These are phyloP conservation scores for Exophiala sideris DNA, from an alignment of 2,329 filamentous ascomycete species.

Conservation along the genomic window DNA sequence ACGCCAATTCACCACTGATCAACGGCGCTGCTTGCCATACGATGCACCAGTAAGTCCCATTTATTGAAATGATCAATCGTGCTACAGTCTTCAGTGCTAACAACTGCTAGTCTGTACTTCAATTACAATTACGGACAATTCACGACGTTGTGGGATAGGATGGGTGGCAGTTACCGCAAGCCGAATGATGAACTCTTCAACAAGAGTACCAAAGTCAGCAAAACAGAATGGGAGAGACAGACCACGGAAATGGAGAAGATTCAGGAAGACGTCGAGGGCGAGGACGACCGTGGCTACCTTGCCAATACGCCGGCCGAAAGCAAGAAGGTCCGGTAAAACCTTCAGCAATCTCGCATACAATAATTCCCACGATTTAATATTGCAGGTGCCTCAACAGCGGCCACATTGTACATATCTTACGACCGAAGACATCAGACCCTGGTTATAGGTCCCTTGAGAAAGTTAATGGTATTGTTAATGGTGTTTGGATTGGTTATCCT, in stretches of 20 bases:
- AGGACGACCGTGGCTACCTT: conserved; percentile 46
- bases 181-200: conserved; percentile 83
- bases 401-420: no score
- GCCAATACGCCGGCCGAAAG: not conserved
- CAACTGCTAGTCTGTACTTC: conserved; percentile 52
- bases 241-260: conserved; percentile 71
- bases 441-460: no score
- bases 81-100: not conserved
- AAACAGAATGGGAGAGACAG: conserved; percentile 76
- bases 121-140: conserved; percentile 95
- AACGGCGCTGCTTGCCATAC: conserved; percentile 95
- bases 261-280: conserved; percentile 68
- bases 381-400: no score
- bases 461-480: no score
- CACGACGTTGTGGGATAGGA: conserved; percentile 84
- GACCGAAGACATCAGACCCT: no score
- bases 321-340: conserved; percentile 18
- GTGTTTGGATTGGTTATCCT: no score
- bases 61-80: not conserved
- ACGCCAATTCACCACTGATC: conserved; percentile 83
- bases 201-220: conserved; percentile 79
- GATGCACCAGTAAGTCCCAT: conserved; percentile 67
- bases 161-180: conserved; percentile 81
- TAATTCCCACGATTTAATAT: no score
- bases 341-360: no score